Evolutionary conservation across 257 asterid genomes (phyloP), one percentile per base, ranked within the genome.

Genomic region (Primulina eburnea): DNA sequence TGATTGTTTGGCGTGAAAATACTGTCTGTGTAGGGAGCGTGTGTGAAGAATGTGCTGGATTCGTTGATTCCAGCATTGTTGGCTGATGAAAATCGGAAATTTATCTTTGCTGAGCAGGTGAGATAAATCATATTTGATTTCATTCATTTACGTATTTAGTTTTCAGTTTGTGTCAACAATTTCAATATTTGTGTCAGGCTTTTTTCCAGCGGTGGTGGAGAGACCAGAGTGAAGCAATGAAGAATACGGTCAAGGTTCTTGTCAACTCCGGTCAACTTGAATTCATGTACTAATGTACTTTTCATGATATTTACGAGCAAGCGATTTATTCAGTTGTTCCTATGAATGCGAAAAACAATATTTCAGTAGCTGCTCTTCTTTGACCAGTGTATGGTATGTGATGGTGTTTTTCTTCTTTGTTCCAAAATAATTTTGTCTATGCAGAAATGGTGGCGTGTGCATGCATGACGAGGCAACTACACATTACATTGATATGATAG

Each of bases 401-500:
- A 62, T 67, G 9, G 7, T 68, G 28, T 9, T 32, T 40, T n/a
- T 68, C 50, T 61, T 69, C 17, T 58, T 58, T 8, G 56, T 60
- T 24, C 9, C 5, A 14, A 50, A 17, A 50, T 50, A 16, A 50
- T 14, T 43, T 53, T 28, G 17, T 7, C 2, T 52, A 8, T 18
- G 35, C 68, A 82, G 86, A 82, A 82, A 82, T 79, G 86, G 86
- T 10, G 86, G 86, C 38, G 73, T 79, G 82, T 82, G 86, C 78
- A 82, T 82, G 86, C 86, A 82, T 38, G 86, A 82, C 74, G 86
- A 82, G 70, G 86, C 86, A n/a, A 17, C 81, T 9, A 76, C 86
- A 7, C 86, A 79, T 79, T 82, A 79, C 74, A 79, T 79, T 43
- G 86, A 82, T 78, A 82, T 82, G 84, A 82, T 82, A 35, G 86